Evolutionary conservation across 2,329 filamentous ascomycete genomes (phyloP).

Genomic region (Curvularia verruculosa): DNA sequence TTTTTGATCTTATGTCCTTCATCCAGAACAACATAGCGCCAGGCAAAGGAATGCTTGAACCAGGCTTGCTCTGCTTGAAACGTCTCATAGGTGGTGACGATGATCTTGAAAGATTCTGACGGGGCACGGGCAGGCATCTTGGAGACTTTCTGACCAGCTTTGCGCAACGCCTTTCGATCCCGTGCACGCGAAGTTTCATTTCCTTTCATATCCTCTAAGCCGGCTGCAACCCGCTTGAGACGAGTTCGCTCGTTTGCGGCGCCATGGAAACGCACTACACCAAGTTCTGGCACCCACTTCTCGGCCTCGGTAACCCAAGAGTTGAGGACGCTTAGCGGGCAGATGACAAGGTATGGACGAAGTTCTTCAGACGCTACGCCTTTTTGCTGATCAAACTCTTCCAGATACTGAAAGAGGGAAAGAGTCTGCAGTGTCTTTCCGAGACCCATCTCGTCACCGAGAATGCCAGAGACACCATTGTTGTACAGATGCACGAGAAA

Average conservation of each 20-base stretch:
- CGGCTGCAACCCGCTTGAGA: constrained; percentile 60
- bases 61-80: constrained; percentile 96
- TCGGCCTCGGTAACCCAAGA: constrained; percentile 99
- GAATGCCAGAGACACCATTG: constrained; percentile 98
- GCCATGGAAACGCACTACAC: constrained; percentile 92
- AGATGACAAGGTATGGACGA: constrained; percentile 93
- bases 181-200: constrained; percentile 71
- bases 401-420: constrained; percentile 92
- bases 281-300: constrained; percentile 90
- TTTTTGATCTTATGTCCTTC: constrained; percentile 99
- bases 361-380: constrained; percentile 62
- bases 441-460: constrained; percentile 99
- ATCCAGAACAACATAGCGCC: constrained; percentile 99
- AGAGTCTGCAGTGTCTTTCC: constrained; percentile 99
- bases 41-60: constrained; percentile 91
- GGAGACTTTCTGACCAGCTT: constrained; percentile 58
- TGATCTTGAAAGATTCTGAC: constrained; percentile 56
- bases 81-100: constrained; percentile 97
- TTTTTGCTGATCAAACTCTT: constrained; percentile 76
- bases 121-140: constrained; percentile 36
- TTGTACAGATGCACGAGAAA: constrained; percentile 99
- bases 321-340: constrained; percentile 92
- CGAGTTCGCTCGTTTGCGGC: constrained; percentile 82
- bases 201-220: constrained; percentile 55
- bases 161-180: constrained; percentile 89